Conservation (phyloP, 805 yeast species). For the Wickerhamomyces pijperi region DNA sequence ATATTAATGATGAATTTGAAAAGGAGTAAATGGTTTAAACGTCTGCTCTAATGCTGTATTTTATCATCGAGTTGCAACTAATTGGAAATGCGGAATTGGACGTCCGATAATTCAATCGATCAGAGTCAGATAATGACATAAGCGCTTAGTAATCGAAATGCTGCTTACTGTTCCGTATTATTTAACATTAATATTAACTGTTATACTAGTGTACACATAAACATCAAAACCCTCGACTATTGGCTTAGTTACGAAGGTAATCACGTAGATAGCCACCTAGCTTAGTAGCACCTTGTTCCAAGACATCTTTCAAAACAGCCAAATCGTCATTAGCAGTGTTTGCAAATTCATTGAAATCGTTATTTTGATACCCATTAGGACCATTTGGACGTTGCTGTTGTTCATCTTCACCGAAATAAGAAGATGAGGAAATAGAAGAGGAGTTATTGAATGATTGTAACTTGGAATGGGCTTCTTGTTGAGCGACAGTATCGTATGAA, state of each 20-base stretch:
- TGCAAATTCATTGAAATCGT: slow-evolving; percentile 54
- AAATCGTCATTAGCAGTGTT: slow-evolving; percentile 82
- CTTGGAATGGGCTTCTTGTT: slow-evolving; percentile 72
- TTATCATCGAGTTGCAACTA: no score
- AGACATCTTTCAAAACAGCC: slow-evolving; percentile 78
- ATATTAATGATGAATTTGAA: no score
- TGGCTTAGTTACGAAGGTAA: slow-evolving; percentile 45
- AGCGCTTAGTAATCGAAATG: no score
- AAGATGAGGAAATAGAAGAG: slow-evolving; percentile 80
- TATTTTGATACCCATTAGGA: slow-evolving; percentile 21
- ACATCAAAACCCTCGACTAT: no score
- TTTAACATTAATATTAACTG: no score
- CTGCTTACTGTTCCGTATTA: no score
- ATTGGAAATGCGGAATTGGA: no score
- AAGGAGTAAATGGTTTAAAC: no score
- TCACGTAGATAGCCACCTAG: slow-evolving; percentile 80
- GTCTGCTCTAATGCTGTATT: no score
- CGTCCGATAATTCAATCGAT: no score
- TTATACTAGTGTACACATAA: no score
- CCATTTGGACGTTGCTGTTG: slow-evolving; percentile 19
- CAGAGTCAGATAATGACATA: no score
- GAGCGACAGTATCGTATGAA: slow-evolving; percentile 63
- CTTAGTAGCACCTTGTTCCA: slow-evolving; percentile 90
- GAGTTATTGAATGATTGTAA: slow-evolving; percentile 78
- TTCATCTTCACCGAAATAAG: slow-evolving; percentile 85